Conservation (phyloP, 768 basidiomycete species). For the Glaciozyma antarctica region DNA sequence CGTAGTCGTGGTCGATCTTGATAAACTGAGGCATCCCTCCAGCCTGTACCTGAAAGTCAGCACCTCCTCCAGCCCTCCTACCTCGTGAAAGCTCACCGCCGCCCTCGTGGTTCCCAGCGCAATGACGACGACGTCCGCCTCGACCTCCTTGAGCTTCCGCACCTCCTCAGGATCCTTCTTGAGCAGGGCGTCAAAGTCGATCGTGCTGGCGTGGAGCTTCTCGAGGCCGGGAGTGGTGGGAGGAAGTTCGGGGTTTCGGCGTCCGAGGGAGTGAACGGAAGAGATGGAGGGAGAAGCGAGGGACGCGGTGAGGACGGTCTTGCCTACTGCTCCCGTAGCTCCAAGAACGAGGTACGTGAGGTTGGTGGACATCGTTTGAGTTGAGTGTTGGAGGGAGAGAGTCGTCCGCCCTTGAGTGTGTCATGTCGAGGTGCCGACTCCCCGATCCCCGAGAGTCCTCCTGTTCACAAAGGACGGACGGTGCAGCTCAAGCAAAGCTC, state of each 20-base stretch:
- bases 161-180: constrained; percentile 59
- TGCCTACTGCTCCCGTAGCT: constrained; percentile 62
- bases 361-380: no score
- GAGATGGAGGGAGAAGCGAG: constrained; percentile 51
- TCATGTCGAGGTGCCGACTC: no score
- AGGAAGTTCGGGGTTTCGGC: constrained; percentile 49
- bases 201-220: constrained; percentile 48
- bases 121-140: constrained; percentile 68
- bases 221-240: constrained; percentile 39
- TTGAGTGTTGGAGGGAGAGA: no score
- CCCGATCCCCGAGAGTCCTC: no score
- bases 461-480: no score
- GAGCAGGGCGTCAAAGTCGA: constrained; percentile 44
- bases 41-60: constrained; percentile 48
- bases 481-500: no score
- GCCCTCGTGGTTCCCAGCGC: constrained; percentile 60
- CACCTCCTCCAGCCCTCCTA: constrained; percentile 55
- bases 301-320: constrained; percentile 53
- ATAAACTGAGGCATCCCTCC: constrained; percentile 60
- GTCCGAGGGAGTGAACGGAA: constrained; percentile 60
- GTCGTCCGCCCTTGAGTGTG: no score
- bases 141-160: constrained; percentile 45
- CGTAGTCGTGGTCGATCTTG: constrained; percentile 67
- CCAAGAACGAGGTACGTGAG: constrained; percentile 50
- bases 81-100: constrained; percentile 53